A percentile compares a stretch with the other conserved stretches of the same genome.
Conservation (phyloP, 179 eudicot species). For the Silene vulgaris region DNA sequence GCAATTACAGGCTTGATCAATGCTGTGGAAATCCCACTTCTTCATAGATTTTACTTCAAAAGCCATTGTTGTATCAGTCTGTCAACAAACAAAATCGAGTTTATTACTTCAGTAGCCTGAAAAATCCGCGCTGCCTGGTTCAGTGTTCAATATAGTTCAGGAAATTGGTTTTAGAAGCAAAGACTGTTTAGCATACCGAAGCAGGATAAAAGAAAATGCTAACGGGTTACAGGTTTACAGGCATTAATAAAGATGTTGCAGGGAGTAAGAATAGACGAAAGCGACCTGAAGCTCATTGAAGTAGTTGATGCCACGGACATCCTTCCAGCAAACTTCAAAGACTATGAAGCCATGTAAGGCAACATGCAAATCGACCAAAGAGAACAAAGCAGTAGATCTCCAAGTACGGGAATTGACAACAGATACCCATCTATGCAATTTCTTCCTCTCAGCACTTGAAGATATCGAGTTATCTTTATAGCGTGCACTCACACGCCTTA, state of each 20-base stretch:
- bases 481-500: constrained; percentile 32
- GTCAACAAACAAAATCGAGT: constrained; percentile 20
- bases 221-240: not conserved
- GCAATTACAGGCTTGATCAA: constrained; percentile 59
- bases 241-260: not conserved
- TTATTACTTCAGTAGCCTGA: not conserved
- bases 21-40: constrained; percentile 93
- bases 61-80: constrained; percentile 88
- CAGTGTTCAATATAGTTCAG: no score
- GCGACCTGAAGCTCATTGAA: constrained; percentile 79
- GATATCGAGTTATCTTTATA: constrained; percentile 34
- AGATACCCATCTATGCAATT: constrained; percentile 31
- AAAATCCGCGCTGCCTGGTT: not conserved
- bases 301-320: constrained; percentile 89
- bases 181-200: not conserved
- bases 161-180: not conserved
- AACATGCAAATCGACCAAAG: constrained; percentile 68
- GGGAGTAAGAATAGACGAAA: not conserved
- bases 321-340: constrained; percentile 80
- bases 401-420: constrained; percentile 32
- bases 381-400: constrained; percentile 54
- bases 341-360: constrained; percentile 85
- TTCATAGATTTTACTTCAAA: constrained; percentile 74
- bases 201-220: not conserved
- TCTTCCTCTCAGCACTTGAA: constrained; percentile 36